Conservation (phyloP, 768 basidiomycete species). For the Dictyophora rubrovolvata region DNA sequence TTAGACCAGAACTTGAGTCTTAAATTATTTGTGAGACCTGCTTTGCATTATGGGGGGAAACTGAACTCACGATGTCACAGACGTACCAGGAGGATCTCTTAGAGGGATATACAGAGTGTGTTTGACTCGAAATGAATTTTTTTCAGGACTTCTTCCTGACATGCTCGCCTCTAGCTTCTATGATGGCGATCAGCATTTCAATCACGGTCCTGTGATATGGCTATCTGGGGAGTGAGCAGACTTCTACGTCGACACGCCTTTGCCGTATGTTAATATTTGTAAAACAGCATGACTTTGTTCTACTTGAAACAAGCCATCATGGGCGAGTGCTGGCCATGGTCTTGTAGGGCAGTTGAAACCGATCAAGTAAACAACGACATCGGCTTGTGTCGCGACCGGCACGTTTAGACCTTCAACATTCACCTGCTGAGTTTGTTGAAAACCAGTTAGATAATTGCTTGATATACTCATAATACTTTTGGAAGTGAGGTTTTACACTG, state of each 20-base stretch:
- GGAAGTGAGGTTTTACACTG: too few relatives aligned
- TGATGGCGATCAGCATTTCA: conserved; percentile 1
- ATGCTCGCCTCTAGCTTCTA: background rate
- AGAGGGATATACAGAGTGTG: background rate
- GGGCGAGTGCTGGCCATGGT: background rate
- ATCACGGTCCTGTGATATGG: background rate
- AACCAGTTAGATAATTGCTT: too few relatives aligned
- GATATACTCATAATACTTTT: too few relatives aligned
- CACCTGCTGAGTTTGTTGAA: too few relatives aligned
- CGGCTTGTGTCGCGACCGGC: too few relatives aligned
- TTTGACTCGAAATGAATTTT: background rate
- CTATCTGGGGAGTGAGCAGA: conserved; percentile 3
- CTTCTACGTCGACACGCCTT: background rate
- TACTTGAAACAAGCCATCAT: conserved; percentile 1
- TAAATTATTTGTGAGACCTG: background rate
- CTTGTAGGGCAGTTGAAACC: too few relatives aligned
- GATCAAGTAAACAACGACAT: too few relatives aligned
- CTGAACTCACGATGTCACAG: background rate
- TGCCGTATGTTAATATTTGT: background rate
- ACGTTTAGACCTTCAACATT: too few relatives aligned
- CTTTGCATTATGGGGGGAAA: background rate
- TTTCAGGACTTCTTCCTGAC: background rate
- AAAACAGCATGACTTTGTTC: background rate
- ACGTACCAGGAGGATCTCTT: conserved; percentile 1
- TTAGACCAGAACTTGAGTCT: conserved; percentile 1